These are phyloP conservation scores for Xylaria sp. DNA, from an alignment of 2,329 filamentous ascomycete genomes.

Conservation along the genomic window DNA sequence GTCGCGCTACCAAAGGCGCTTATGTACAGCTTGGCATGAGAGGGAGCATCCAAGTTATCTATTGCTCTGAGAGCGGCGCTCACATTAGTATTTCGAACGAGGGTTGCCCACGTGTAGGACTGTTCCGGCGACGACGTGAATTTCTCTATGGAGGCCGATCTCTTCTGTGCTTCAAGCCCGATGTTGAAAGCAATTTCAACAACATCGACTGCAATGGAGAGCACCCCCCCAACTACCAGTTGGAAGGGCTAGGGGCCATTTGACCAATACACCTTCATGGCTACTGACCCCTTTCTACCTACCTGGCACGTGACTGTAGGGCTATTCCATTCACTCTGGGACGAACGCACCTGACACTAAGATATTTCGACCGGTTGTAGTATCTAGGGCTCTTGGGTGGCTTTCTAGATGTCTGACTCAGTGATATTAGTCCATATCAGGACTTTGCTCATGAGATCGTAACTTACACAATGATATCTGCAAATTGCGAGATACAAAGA, in stretches of 20 bases:
- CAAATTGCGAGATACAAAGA: constrained; percentile 14
- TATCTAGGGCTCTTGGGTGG: constrained; percentile 31
- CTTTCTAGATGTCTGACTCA: constrained; percentile 32
- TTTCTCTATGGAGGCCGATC: constrained; percentile 5
- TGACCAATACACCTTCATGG: no score
- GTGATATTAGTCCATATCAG: neutral
- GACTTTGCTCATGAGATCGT: neutral
- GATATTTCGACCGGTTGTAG: neutral
- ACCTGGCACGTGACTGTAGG: no score
- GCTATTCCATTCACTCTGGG: no score
- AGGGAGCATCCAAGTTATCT: no score
- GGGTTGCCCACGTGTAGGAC: constrained; percentile 20
- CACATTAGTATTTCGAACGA: constrained; percentile 2
- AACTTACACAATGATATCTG: constrained; percentile 22
- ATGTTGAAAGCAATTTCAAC: constrained; percentile 26
- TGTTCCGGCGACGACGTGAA: neutral
- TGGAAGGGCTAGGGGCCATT: no score
- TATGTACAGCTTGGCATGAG: no score
- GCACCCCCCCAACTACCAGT: no score
- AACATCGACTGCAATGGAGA: constrained; percentile 19
- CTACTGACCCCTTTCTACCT: no score
- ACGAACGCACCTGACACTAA: no score
- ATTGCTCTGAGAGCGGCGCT: no score
- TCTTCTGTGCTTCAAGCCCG: constrained; percentile 17
- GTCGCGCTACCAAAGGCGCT: no score